Evolutionary conservation across 2,329 filamentous ascomycete genomes (phyloP), one percentile per base, ranked within the genome.

Genomic region (Fusarium metavorans): DNA sequence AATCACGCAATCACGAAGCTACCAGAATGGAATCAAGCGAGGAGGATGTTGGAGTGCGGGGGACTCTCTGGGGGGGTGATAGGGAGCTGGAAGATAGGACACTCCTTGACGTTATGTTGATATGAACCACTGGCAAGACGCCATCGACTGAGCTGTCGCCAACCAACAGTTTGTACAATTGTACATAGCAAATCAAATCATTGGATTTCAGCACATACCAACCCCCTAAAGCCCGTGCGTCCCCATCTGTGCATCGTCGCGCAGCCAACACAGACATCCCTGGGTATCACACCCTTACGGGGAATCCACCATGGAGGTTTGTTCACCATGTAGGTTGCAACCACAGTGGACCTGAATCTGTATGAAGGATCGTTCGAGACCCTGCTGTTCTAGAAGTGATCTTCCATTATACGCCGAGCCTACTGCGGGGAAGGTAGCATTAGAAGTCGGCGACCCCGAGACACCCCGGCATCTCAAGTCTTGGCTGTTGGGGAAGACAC

Each of bases 381-480:
- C 58, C 41, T 14, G 18, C 14, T 35, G 23, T 50, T 45, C 39
- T 52, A 23, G 39, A 50, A 50, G 32, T 50, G 41, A 60, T 60
- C 25, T 50, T 35, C 43, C 27, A 27, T 34, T 35, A 48, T 50
- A 37, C 43, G 25, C 23, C 45, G 32, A 54, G 34, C 6, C 25
- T 4, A 54, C 41, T 56, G 61, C 45, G 45, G 61, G 48, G 45
- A 41, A 64, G 61, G 61, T 56, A 30, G 18, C 25, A 56, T 32
- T n/a, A 14, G 13, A 14, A 23, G 18, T 11, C 61, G 61, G 61
- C 61, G 34, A 64, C 61, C n/a, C 61, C 61, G 61, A 64, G 25
- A 56, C 23, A 41, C 61, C 61, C 61, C 30, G 45, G 61, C 8
- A 64, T 11, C 25, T 14, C 4, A 2, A 18, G 60, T 41, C 61